Evolutionary conservation across 163 green algal genomes (phyloP), one percentile per base, ranked within the genome.

Genomic region (Trebouxia gelatinosa): DNA sequence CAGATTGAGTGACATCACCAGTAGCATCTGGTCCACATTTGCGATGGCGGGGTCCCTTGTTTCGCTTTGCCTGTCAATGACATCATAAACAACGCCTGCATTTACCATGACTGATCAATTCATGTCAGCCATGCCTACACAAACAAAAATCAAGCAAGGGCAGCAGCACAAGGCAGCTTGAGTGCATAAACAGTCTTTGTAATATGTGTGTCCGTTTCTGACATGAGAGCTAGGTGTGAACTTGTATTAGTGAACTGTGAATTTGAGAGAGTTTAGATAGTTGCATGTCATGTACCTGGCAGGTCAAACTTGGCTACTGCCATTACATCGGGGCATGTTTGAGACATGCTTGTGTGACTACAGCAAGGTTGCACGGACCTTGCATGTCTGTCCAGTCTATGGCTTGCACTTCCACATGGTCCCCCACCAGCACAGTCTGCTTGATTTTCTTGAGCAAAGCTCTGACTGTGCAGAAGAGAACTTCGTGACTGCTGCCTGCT

Each of bases 361-460:
- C 43, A 23, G 43, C 13, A 54, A 54, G 43, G 11, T 54, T 54
- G 9, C 43, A 26, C 76, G 0, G 48, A 88, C 85, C 93, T 68
- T 82, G 54, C 16, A 71, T 75, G 59, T 89, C 85, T 16, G 50
- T 34, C 87, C 87, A 91, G 62, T 93, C 89, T 16, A 93, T 88
- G 61, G 78, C 80, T 2, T 82, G 71, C 21, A 92, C 75, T 17
- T 81, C 23, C 46, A 93, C 89, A 6, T 77, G 38, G 81, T 98
- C 94, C 0, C 94, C 94, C 6, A 98, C 95, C 54, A 98, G 81
- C 77, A 98, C 95, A 0, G 80, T 82, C 68, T 91, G 84, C 71
- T 92, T 85, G 29, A 98, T 93, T 85, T 99, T 99, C 61, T 95
- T 95, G 7, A 99, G 88, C 64, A 99, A 80, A 1, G 83, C 87